These are phyloP conservation scores for Kodamaea nitidulidarum DNA, from an alignment of 805 yeast genomes.

Conservation along the genomic window DNA sequence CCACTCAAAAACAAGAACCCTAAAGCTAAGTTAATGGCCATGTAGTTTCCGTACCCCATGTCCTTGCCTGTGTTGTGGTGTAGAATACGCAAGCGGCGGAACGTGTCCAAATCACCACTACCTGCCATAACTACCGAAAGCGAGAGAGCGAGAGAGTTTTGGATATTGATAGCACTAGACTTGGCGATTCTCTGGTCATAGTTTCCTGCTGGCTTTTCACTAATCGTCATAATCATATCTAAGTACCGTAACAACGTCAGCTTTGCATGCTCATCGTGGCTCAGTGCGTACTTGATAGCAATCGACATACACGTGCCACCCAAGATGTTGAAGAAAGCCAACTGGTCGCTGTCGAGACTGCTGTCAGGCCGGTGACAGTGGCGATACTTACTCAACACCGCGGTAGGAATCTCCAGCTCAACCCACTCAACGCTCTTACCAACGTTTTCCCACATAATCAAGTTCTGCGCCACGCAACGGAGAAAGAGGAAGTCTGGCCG, in stretches of 20 bases:
- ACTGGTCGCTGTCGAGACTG: constrained; percentile 52
- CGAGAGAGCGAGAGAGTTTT: constrained; percentile 59
- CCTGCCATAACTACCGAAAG: constrained; percentile 82
- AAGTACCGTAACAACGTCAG: constrained; percentile 51
- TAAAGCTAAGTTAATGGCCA: constrained; percentile 75
- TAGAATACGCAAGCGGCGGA: constrained; percentile 66
- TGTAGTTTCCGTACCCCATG: constrained; percentile 61
- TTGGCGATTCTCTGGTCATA: constrained; percentile 59
- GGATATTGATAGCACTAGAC: constrained; percentile 50
- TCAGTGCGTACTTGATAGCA: constrained; percentile 74
- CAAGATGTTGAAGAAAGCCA: constrained; percentile 59
- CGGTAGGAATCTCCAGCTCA: constrained; percentile 49
- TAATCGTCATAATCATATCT: constrained; percentile 47
- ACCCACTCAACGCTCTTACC: constrained; percentile 52
- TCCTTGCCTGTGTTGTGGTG: constrained; percentile 53
- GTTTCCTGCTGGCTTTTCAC: constrained; percentile 39
- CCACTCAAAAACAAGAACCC: constrained; percentile 91
- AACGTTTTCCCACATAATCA: constrained; percentile 72
- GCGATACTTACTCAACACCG: constrained; percentile 31
- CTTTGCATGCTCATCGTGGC: constrained; percentile 51
- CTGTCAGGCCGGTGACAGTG: constrained; percentile 16
- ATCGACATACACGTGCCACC: constrained; percentile 75
- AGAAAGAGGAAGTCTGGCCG: constrained; percentile 76
- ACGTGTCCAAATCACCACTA: constrained; percentile 77
- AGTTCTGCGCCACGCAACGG: constrained; percentile 56